Evolutionary conservation across 2,329 filamentous ascomycete genomes (phyloP), one percentile per base, ranked within the genome.

Genomic region (Colletotrichum shisoi): DNA sequence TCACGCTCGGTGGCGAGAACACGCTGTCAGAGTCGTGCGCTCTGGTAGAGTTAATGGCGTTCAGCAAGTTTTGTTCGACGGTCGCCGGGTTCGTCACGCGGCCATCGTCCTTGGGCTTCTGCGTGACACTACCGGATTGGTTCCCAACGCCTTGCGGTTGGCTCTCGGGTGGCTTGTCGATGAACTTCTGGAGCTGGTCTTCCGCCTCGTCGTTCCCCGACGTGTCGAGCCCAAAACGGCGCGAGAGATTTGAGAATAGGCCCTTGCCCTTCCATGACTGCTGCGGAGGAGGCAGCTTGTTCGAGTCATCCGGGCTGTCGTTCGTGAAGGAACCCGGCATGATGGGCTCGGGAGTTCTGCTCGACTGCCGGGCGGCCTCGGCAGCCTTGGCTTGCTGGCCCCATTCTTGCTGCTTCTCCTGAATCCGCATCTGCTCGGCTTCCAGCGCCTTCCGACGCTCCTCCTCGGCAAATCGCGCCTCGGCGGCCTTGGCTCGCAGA

Each of bases 391-490:
- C 80, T 67, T 84, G 81, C 24, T 70, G 71, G 11, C 74, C 72
- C 78, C 83, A 85, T 52, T 82, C 77, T 69, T 80, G 76, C 69
- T 86, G 81, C 2, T 78, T 78, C 70, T 86, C 84, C 73, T 87
- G 85, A 24, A 93, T 87, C 40, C 84, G 84, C 73, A 87, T 86
- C 70, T 90, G 87, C 74, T 96, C 92, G 54, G 87, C 86, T 69
- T 91, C 90, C 6, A 93, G 77, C 42, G 91, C 88, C 73, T 89
- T 89, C 73, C 90, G 89, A 56, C 91, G 86, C 75, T 93, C 89
- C 72, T 91, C 91, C 74, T 97, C 94, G 0, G 93, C 93, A 70
- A 98, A 89, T 59, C 92, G 87, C 6, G 92, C 92, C 77, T 98
- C 93, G 2, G 92, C 91, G 21, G 91, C 93, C 79, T 96, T 96